These are phyloP conservation scores for Antarctomyces pellizariae DNA, from an alignment of 495 filamentous ascomycete species.

Conservation along the genomic window DNA sequence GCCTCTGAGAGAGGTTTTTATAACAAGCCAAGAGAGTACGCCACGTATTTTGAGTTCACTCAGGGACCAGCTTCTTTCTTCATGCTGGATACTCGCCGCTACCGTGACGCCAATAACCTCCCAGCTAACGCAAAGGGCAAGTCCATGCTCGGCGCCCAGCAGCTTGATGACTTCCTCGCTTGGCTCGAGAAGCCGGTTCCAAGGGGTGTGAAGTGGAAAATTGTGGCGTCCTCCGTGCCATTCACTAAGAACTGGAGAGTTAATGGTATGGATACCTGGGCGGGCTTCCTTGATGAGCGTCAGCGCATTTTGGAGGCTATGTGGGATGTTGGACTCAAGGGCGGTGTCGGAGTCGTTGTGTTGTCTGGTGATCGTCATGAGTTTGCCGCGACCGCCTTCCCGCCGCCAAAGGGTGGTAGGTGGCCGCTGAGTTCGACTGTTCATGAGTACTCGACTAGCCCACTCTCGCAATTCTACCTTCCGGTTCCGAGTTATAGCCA, in stretches of 20 bases:
- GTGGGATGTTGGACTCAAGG: slow-evolving; percentile 51
- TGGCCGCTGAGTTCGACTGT: slow-evolving; percentile 38
- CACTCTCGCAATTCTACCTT: slow-evolving; percentile 79
- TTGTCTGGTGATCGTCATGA: slow-evolving; percentile 84
- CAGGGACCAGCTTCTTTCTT: slow-evolving; percentile 87
- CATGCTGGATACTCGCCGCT: slow-evolving; percentile 76
- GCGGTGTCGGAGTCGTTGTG: slow-evolving; percentile 56
- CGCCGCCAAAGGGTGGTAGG: slow-evolving; percentile 32
- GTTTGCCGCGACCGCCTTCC: slow-evolving; percentile 79
- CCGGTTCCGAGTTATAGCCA: slow-evolving; percentile 67
- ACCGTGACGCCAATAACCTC: slow-evolving; percentile 35
- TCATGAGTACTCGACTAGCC: slow-evolving; percentile 74
- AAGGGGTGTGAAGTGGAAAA: slow-evolving; percentile 72
- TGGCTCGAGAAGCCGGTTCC: slow-evolving; percentile 51
- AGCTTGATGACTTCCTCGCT: slow-evolving; percentile 53
- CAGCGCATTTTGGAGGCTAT: slow-evolving; percentile 62
- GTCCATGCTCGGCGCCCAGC: slow-evolving; percentile 64
- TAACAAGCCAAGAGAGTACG: slow-evolving; percentile 18
- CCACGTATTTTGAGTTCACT: slow-evolving; percentile 67
- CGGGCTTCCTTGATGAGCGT: slow-evolving; percentile 63
- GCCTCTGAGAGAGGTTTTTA: slow-evolving; percentile 17
- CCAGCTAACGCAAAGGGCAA: slow-evolving; percentile 32
- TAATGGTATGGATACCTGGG: slow-evolving; percentile 74
- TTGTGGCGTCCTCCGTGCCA: slow-evolving; percentile 66
- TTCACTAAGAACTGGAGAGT: slow-evolving; percentile 95